These are phyloP conservation scores for Colletotrichum sp. DNA, from an alignment of 2,329 filamentous ascomycete genomes.

Conservation along the genomic window DNA sequence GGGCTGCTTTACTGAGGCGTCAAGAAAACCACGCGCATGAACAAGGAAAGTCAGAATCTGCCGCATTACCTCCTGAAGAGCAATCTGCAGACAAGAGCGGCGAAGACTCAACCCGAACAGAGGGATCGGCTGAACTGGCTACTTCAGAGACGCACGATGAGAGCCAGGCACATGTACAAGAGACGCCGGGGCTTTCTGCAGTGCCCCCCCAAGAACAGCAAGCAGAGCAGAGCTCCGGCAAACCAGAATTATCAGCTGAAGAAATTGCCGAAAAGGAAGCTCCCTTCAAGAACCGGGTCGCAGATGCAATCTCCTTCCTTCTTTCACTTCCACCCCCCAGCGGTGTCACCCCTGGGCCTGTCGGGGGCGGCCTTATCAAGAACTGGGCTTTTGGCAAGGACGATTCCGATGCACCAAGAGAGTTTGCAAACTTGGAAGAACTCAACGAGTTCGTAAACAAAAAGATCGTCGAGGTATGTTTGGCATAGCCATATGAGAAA, in stretches of 20 bases:
- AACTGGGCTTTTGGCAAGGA: background rate
- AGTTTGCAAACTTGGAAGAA: background rate
- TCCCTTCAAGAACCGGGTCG: background rate
- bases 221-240: background rate
- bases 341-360: background rate
- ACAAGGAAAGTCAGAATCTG: background rate
- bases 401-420: background rate
- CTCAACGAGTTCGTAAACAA: background rate
- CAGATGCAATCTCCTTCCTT: background rate
- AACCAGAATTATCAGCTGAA: background rate
- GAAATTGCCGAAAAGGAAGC: background rate
- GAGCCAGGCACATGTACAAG: background rate
- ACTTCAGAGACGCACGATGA: background rate
- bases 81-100: background rate
- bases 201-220: background rate
- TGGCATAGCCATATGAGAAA: rapidly evolving
- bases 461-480: background rate
- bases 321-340: background rate
- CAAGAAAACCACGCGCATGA: rapidly evolving
- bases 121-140: background rate
- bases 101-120: rapidly evolving
- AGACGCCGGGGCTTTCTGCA: background rate
- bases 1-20: background rate
- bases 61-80: rapidly evolving
- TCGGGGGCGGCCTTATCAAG: background rate